Evolutionary conservation across 345 rosid species (phyloP).

Genomic region (Salix suchowensis): DNA sequence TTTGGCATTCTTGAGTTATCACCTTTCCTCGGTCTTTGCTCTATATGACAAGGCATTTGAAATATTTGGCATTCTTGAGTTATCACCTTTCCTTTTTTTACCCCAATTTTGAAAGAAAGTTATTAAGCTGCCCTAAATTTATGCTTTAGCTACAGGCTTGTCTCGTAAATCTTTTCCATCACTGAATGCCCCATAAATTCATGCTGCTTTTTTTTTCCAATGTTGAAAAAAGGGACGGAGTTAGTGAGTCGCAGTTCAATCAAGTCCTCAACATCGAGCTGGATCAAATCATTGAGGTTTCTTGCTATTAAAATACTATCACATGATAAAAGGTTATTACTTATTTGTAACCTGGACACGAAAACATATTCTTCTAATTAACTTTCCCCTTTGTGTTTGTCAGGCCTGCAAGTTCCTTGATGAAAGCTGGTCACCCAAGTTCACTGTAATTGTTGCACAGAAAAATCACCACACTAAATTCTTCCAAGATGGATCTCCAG

Average conservation of each 20-base stretch:
- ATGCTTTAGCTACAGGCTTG: background rate
- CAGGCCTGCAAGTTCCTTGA: conserved; percentile 23
- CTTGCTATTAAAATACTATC: background rate
- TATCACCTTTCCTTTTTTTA: background rate
- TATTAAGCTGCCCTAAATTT: background rate
- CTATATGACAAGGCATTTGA: background rate
- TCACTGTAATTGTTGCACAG: conserved; percentile 20
- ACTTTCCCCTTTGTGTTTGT: background rate
- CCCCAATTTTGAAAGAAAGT: background rate
- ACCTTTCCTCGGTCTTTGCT: background rate
- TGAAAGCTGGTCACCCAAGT: conserved; percentile 21
- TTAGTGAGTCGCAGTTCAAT: conserved; percentile 25
- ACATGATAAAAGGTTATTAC: background rate
- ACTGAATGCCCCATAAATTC: background rate
- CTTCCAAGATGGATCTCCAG: conserved; percentile 15
- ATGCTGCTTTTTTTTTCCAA: background rate
- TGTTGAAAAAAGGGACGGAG: conserved; percentile 20
- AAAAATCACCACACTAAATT: conserved; percentile 24
- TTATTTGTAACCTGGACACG: background rate
- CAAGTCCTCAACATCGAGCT: conserved; percentile 26
- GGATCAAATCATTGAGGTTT: conserved; percentile 21
- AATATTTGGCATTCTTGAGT: background rate
- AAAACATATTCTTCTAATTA: background rate
- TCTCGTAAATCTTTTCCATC: background rate
- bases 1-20: background rate